phyloP scores from a whole-genome alignment of 805 yeast species.

The Yamadazyma akitaensis region DNA sequence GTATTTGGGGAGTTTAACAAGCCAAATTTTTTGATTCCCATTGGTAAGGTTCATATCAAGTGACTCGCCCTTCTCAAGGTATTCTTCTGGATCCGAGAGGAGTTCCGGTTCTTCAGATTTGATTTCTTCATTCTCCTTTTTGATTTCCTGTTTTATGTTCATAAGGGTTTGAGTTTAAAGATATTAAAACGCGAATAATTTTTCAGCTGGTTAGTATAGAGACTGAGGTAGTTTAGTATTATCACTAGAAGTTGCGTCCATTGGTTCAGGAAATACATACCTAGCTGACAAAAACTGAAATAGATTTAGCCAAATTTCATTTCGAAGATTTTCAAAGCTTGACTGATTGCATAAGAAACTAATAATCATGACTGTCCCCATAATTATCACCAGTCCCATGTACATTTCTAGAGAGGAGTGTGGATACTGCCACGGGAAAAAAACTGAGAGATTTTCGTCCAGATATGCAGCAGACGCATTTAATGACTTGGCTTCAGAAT shows the following conservation, averaged over 20 bases:
- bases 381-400: slow-evolving; percentile 38
- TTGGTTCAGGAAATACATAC: too few relatives aligned
- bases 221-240: too few relatives aligned
- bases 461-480: slow-evolving; percentile 18
- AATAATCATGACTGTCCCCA: neutral
- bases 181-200: neutral
- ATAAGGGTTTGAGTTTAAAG: neutral
- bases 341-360: neutral
- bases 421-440: slow-evolving; percentile 68
- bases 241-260: too few relatives aligned
- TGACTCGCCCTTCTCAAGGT: slow-evolving; percentile 57
- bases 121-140: slow-evolving; percentile 16
- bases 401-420: slow-evolving; percentile 49
- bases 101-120: slow-evolving; percentile 28
- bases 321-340: too few relatives aligned
- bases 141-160: slow-evolving; percentile 10
- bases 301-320: too few relatives aligned
- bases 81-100: slow-evolving; percentile 43
- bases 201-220: neutral
- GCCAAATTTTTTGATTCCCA: slow-evolving; percentile 78
- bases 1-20: slow-evolving; percentile 86
- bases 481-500: slow-evolving; percentile 13
- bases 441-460: slow-evolving; percentile 38
- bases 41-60: slow-evolving; percentile 69
- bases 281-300: too few relatives aligned